These are phyloP conservation scores for Alternaria viburni DNA, from an alignment of 2,329 filamentous ascomycete species.

Conservation along the genomic window DNA sequence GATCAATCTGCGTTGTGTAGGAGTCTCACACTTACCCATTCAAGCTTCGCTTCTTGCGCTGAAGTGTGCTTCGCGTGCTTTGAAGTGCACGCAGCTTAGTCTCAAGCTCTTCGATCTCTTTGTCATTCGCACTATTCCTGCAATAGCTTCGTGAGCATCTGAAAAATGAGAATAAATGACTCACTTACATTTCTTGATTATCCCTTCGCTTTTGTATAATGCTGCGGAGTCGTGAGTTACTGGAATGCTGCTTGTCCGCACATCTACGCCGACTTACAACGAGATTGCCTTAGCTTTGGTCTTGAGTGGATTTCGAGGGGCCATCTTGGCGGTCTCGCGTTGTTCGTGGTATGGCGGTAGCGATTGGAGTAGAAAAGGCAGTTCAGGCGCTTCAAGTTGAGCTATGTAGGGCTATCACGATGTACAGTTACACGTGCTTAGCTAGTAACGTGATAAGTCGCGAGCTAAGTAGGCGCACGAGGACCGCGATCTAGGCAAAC, in stretches of 20 bases:
- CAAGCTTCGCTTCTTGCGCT: background rate
- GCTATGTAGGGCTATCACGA: too few relatives aligned
- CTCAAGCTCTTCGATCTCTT: background rate
- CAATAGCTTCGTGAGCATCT: background rate
- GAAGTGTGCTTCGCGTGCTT: background rate
- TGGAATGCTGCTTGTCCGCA: background rate
- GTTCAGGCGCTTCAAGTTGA: too few relatives aligned
- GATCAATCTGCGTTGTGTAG: background rate
- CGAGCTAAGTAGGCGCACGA: too few relatives aligned
- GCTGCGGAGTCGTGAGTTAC: background rate
- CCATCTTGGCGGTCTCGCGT: background rate
- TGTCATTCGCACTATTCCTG: background rate
- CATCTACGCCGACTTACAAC: background rate
- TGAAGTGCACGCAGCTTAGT: background rate
- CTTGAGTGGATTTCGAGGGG: background rate
- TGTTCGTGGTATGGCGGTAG: too few relatives aligned
- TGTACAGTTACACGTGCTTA: too few relatives aligned
- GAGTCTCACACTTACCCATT: background rate
- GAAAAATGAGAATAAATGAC: rapidly evolving
- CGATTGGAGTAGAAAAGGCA: too few relatives aligned
- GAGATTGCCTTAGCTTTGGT: background rate
- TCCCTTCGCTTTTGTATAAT: background rate
- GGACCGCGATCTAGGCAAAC: too few relatives aligned
- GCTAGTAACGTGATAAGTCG: too few relatives aligned
- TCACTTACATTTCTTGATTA: background rate